phyloP scores from a whole-genome alignment of 1,139 yeast species.

The Pichia sorboxylosa region DNA sequence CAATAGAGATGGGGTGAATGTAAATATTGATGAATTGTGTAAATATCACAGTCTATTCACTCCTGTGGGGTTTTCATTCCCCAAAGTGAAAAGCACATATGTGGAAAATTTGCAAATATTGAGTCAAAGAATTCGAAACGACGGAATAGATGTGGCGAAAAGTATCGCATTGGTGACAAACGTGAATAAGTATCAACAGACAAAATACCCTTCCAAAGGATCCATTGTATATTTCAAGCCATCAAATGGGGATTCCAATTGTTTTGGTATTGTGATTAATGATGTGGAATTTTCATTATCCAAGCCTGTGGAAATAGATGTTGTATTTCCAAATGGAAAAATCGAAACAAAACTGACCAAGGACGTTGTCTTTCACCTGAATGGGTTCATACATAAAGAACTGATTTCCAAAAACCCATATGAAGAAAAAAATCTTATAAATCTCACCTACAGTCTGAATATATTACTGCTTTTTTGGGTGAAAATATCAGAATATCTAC shows the following conservation, averaged over 20 bases:
- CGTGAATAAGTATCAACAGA: not conserved
- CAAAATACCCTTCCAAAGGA: conserved; percentile 7
- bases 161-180: conserved; percentile 2
- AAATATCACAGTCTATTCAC: no score
- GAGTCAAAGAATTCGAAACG: not conserved
- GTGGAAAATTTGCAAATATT: conserved; percentile 1
- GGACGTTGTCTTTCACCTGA: conserved; percentile 12
- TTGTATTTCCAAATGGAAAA: conserved; percentile 13
- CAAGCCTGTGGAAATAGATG: conserved; percentile 1
- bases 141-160: conserved; percentile 1
- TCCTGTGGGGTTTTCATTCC: conserved; percentile 3
- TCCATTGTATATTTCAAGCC: conserved; percentile 11
- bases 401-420: not conserved
- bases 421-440: conserved; percentile 1
- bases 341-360: conserved; percentile 6
- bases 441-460: conserved; percentile 8
- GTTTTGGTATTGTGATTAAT: conserved; percentile 11
- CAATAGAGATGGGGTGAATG: no score
- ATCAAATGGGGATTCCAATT: not conserved
- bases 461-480: conserved; percentile 5
- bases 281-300: conserved; percentile 9
- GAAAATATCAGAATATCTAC: conserved; percentile 3
- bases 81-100: not conserved
- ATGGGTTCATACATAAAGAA: conserved; percentile 9
- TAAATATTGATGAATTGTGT: no score